Conservation (phyloP, 2,329 filamentous ascomycete genomes). For the Trichoderma citrinoviride region DNA sequence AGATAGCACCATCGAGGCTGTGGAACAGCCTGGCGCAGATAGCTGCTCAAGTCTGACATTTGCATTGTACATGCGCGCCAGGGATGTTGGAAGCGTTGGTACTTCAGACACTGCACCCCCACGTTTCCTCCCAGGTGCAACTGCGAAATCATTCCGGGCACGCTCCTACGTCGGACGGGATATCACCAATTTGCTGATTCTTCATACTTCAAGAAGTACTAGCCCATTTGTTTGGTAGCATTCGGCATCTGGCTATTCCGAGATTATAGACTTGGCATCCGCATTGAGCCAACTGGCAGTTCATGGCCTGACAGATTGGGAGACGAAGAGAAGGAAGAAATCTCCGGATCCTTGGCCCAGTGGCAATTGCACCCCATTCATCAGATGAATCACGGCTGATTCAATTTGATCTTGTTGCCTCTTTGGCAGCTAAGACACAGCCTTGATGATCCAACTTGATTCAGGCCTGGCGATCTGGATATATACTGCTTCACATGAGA, state of each 20-base stretch:
- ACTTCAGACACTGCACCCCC: neutral
- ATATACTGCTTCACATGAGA: no score
- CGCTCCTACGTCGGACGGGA: neutral
- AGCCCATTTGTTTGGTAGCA: neutral
- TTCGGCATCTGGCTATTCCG: neutral
- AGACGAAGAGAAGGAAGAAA: neutral
- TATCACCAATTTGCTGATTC: neutral
- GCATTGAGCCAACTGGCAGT: neutral
- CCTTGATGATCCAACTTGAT: no score
- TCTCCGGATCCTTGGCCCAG: neutral
- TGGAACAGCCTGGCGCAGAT: neutral
- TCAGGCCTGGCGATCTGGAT: no score
- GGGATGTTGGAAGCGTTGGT: neutral
- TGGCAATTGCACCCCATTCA: neutral
- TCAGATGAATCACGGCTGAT: neutral
- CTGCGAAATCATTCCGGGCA: neutral
- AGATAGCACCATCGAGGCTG: neutral
- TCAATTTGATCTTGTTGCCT: neutral
- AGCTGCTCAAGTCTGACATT: neutral
- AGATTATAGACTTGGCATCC: neutral
- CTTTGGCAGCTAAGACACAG: no score
- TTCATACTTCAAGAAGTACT: neutral
- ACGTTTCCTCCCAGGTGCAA: neutral
- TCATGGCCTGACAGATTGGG: neutral
- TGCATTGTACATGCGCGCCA: neutral